phyloP scores from a whole-genome alignment of 2,329 filamentous ascomycete species.

The Plenodomus lindquistii region DNA sequence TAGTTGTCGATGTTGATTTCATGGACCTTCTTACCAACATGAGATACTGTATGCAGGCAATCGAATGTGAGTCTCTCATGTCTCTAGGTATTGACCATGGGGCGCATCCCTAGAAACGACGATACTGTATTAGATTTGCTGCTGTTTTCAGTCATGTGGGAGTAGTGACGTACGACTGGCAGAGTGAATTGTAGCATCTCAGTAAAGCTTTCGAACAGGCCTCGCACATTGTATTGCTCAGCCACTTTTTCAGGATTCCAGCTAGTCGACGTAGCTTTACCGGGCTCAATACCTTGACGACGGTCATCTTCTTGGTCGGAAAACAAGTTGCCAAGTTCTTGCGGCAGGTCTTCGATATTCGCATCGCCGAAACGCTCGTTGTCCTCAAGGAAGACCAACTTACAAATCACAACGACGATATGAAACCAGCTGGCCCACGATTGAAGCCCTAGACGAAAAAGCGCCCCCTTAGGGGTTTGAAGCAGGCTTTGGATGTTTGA shows the following conservation, averaged over 20 bases:
- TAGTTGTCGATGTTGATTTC: too few species aligned
- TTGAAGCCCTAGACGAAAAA: constrained; percentile 18
- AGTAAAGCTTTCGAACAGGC: constrained; percentile 18
- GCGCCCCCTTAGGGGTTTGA: constrained; percentile 3
- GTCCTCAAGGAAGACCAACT: constrained; percentile 26
- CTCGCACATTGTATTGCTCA: constrained; percentile 14
- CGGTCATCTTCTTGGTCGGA: constrained; percentile 1
- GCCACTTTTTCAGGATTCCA: constrained; percentile 24
- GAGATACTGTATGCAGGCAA: neutral
- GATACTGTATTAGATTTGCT: too few species aligned
- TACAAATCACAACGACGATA: constrained; percentile 27
- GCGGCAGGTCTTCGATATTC: constrained; percentile 9
- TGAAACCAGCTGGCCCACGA: constrained; percentile 29
- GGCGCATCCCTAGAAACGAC: too few species aligned
- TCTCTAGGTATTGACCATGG: too few species aligned
- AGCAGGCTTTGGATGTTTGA: constrained; percentile 17
- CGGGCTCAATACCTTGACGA: neutral
- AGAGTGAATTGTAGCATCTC: constrained; percentile 21
- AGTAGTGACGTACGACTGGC: constrained; percentile 1
- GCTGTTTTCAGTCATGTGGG: too few species aligned
- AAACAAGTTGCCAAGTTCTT: constrained; percentile 13
- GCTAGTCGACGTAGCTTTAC: neutral
- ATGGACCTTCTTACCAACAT: too few species aligned
- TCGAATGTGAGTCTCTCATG: neutral
- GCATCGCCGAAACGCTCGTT: constrained; percentile 20